Evolutionary conservation across 2,329 filamentous ascomycete species (phyloP), one percentile per base, ranked within the genome.

Genomic region (Dactylellina leptospora): DNA sequence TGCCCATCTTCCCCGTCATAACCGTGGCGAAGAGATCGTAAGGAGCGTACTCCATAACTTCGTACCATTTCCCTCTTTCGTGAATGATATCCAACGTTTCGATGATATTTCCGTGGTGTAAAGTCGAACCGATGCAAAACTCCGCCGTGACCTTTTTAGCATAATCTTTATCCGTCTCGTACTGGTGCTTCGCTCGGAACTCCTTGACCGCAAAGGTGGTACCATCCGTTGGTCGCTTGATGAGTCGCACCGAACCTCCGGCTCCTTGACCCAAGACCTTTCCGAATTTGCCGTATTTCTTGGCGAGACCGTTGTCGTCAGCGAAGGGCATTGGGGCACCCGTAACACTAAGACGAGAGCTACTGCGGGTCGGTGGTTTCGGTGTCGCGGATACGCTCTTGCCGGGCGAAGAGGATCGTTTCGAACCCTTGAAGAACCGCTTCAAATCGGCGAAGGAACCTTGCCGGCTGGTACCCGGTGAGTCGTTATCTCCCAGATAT

Each of bases 11-110:
- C 33, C 95, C 95, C 0, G 95, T 97, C 95, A 99, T 99, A 75
- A 99, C 95, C 75, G 96, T 96, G 10, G 95, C 95, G 79, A 99
- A 99, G 27, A 99, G 85, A 79, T 99, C 95, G 78, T 85, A 99
- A 0, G 95, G 95, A 9, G 93, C 95, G 78, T 96, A 99, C 79
- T 99, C 95, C 95, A 99, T 99, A 42, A 99, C 95, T 78, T 97
- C 93, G 78, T 92, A 99, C 92, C 95, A 99, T 75, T 90, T 92
- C 54, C 87, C 88, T 80, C 93, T 95, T 81, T 99, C 95, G 75
- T 96, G 91, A 9, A 99, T 87, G 74, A 99, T 96, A 80, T 99
- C 95, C 75, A 99, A 85, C 0, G 95, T 97, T 80, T 99, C 95
- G 77, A 99, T 97, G 76, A 99, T 92, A 79, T 99, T 99, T 77